Conservation (phyloP, 192 early-diverging fungal genomes). For the Coemansia sp. region DNA sequence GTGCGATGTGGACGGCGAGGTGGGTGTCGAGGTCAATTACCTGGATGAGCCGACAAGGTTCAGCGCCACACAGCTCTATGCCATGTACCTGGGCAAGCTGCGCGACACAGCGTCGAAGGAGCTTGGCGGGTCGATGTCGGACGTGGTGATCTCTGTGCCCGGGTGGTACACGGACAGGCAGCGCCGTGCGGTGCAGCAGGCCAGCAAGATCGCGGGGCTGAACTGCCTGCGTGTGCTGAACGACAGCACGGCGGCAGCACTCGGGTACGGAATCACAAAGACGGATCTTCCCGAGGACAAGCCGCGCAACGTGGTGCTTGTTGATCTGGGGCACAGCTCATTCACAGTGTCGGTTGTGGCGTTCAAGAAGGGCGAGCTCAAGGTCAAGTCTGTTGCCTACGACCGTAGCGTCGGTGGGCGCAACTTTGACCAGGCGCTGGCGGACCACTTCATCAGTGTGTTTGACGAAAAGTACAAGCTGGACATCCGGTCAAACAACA, state of each 20-base stretch:
- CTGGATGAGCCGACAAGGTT: slow-evolving; percentile 74
- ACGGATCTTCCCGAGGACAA: slow-evolving; percentile 93
- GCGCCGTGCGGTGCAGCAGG: slow-evolving; percentile 84
- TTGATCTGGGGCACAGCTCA: slow-evolving; percentile 91
- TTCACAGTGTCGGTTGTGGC: slow-evolving; percentile 82
- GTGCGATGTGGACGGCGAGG: slow-evolving; percentile 79
- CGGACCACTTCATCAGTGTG: slow-evolving; percentile 80
- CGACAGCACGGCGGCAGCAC: slow-evolving; percentile 89
- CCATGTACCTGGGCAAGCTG: slow-evolving; percentile 94
- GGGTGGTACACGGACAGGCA: slow-evolving; percentile 95
- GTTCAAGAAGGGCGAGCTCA: slow-evolving; percentile 95
- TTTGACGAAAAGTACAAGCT: slow-evolving; percentile 97
- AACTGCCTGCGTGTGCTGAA: slow-evolving; percentile 91
- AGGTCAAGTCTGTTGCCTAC: slow-evolving; percentile 86
- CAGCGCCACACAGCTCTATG: slow-evolving; percentile 84
- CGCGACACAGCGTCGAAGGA: slow-evolving; percentile 86
- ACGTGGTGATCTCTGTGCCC: slow-evolving; percentile 92
- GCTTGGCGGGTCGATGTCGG: slow-evolving; percentile 80
- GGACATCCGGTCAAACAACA: slow-evolving; percentile 83
- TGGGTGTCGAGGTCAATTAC: slow-evolving; percentile 82
- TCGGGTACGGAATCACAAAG: slow-evolving; percentile 99
- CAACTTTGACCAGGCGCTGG: slow-evolving; percentile 89
- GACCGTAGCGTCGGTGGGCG: slow-evolving; percentile 95
- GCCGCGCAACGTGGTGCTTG: slow-evolving; percentile 88
- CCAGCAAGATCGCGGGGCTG: slow-evolving; percentile 82